Evolutionary conservation across 306 rosid species (phyloP).

Genomic region (Senna siamea): DNA sequence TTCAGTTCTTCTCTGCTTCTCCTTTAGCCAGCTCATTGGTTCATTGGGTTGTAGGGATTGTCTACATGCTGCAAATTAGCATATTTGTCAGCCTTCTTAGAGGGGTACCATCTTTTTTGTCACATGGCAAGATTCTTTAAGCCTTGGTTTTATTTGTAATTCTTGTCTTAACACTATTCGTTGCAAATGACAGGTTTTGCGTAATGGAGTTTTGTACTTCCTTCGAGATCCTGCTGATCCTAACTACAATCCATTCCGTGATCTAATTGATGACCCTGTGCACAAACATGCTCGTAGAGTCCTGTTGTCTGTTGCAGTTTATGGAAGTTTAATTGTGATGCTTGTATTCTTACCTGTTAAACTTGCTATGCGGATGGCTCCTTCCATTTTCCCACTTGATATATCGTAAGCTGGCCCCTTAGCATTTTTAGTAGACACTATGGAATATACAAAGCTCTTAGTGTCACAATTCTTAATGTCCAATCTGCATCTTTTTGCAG

Average conservation of each 20-base stretch:
- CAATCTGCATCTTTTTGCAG: constrained; percentile 53
- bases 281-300: constrained; percentile 99
- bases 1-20: constrained; percentile 91
- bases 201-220: constrained; percentile 95
- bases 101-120: constrained; percentile 70
- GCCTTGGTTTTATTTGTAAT: constrained; percentile 16
- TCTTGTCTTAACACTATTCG: constrained; percentile 2
- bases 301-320: constrained; percentile 89
- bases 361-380: constrained; percentile 94
- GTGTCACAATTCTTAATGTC: constrained; percentile 29
- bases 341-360: constrained; percentile 95
- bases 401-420: constrained; percentile 71
- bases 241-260: constrained; percentile 98
- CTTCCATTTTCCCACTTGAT: constrained; percentile 92
- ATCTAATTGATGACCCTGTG: constrained; percentile 96
- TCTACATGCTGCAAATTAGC: constrained; percentile 97
- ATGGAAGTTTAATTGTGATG: constrained; percentile 99
- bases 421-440: constrained; percentile 26
- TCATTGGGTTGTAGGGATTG: constrained; percentile 99
- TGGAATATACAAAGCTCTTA: neutral
- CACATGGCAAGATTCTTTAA: constrained; percentile 15
- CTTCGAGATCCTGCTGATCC: constrained; percentile 99
- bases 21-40: constrained; percentile 96
- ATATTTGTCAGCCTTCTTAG: constrained; percentile 99
- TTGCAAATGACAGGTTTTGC: constrained; percentile 77